Conservation (phyloP, 2,329 filamentous ascomycete species). For the Penicillium sp. region DNA sequence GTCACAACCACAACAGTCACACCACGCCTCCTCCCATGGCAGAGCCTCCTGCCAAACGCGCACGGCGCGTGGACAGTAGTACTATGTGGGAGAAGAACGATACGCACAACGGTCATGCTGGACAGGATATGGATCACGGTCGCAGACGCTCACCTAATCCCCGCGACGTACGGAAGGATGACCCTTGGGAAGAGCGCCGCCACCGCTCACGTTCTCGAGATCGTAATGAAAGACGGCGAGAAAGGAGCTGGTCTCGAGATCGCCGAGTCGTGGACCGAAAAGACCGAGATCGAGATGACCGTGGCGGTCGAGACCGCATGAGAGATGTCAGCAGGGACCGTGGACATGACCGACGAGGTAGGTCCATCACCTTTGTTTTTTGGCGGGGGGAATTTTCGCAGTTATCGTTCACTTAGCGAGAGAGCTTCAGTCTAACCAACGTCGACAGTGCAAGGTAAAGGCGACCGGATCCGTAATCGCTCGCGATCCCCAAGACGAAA, state of each 20-base stretch:
- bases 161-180: slow-evolving; percentile 37
- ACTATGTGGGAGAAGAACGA: slow-evolving; percentile 54
- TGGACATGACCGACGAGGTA: slow-evolving; percentile 38
- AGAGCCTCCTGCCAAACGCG: slow-evolving; percentile 49
- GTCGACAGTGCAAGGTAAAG: slow-evolving; percentile 15
- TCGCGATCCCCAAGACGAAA: slow-evolving; percentile 32
- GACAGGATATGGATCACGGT: slow-evolving; percentile 31
- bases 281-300: slow-evolving; percentile 32
- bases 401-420: no score
- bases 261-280: slow-evolving; percentile 33
- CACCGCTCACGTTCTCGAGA: slow-evolving; percentile 38
- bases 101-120: slow-evolving; percentile 22
- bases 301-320: slow-evolving; percentile 36
- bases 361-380: background rate
- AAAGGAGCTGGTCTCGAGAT: slow-evolving; percentile 42
- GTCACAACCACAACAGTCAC: slow-evolving; percentile 9
- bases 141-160: slow-evolving; percentile 31
- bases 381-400: no score
- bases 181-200: slow-evolving; percentile 34
- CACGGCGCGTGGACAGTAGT: slow-evolving; percentile 51
- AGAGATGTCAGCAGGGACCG: slow-evolving; percentile 36
- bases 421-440: no score
- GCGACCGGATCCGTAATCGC: slow-evolving; percentile 32
- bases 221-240: slow-evolving; percentile 35
- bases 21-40: slow-evolving; percentile 38